Evolutionary conservation across 495 filamentous ascomycete species (phyloP).

Genomic region (Tuber umbilicatum): DNA sequence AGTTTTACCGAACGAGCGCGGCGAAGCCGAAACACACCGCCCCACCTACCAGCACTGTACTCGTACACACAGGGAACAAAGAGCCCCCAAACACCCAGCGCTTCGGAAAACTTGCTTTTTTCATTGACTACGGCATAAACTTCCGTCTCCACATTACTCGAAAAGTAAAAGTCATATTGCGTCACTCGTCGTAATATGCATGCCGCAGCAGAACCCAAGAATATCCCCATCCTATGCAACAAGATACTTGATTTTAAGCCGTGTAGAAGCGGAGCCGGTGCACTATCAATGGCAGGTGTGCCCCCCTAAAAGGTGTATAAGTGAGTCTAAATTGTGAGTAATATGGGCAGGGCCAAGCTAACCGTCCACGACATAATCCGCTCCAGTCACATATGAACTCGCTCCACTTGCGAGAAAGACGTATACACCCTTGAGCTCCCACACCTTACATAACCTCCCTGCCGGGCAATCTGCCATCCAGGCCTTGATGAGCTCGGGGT

Average conservation of each 20-base stretch:
- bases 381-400: slow-evolving; percentile 77
- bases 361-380: slow-evolving; percentile 84
- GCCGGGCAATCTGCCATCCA: slow-evolving; percentile 89
- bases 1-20: background rate
- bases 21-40: background rate
- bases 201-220: background rate
- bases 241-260: background rate
- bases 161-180: background rate
- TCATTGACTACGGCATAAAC: background rate
- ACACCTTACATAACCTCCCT: slow-evolving; percentile 85
- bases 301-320: slow-evolving; percentile 26
- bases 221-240: too few relatives aligned
- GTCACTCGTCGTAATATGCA: background rate
- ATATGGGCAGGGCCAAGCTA: background rate
- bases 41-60: background rate
- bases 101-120: background rate
- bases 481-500: slow-evolving; percentile 65
- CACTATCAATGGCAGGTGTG: slow-evolving; percentile 32
- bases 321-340: background rate
- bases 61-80: background rate
- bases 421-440: slow-evolving; percentile 89
- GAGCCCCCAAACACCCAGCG: background rate
- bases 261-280: background rate
- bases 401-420: slow-evolving; percentile 85
- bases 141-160: background rate